Base-by-base conservation (phyloP, 2,329 filamentous ascomycete species). In the Venturia carpophila region DNA sequence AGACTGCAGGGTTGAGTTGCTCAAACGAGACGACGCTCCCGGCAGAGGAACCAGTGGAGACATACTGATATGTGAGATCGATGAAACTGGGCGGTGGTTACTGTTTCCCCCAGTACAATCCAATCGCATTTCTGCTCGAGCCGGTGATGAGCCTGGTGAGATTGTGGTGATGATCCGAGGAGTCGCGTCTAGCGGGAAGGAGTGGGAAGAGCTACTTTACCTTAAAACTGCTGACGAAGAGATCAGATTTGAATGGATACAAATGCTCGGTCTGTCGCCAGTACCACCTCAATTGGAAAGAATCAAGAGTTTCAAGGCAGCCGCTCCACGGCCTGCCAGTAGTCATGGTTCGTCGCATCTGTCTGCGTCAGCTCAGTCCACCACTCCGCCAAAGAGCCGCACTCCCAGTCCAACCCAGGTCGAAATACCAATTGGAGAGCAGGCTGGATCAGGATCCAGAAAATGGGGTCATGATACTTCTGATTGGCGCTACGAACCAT, bases 61-160 rank as follows among this genome's bases (percentile, higher is more conserved):
- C 74, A 74, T 99, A n/a, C 83, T 99, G 27, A 88, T 99, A 65
- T 92, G 93, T 69, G 92, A 97, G 75, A 86, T 92, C n/a, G 91
- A 92, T 56, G 83, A 85, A 63, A 82, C 83, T 6, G 86, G 88
- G 17, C 85, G 86, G 64, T 97, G 91, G 86, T 83, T 99, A 5
- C 82, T 99, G 0, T 96, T 99, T 71, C 89, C 92, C n/a, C 93
- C 94, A 0, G 82, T 97, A n/a, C 82, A 87, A 21, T 82, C 85
- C 68, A 80, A 82, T 43, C 83, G 85, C 67, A 83, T 96, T 24
- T 97, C 94, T 15, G 91, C 92, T 62, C 87, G 93, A 47, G 86
- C 82, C 67, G 92, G 92, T 15, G 87, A 92, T 45, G 74, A 78
- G n/a, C 80, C 83, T 63, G 83, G 85, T 37, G 87, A 95, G 69